phyloP scores from a whole-genome alignment of 2,329 filamentous ascomycete species.

The Cercospora sesami region DNA sequence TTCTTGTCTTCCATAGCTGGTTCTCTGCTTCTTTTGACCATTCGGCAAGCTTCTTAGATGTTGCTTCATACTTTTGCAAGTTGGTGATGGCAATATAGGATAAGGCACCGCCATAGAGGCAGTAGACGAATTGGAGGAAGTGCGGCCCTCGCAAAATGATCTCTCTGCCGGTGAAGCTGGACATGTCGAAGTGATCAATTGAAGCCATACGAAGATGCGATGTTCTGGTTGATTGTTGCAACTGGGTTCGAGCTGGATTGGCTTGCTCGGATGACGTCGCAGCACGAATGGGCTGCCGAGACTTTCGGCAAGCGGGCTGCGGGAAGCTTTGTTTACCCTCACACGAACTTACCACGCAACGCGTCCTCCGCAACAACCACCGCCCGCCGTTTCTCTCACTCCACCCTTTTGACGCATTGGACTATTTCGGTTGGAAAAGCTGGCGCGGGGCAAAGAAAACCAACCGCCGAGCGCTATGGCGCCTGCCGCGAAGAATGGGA shows the following conservation, averaged over 20 bases:
- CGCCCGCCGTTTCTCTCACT: conserved; percentile 10
- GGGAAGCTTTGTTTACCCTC: too few relatives aligned
- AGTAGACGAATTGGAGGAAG: conserved; percentile 43
- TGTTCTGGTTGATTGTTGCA: neutral
- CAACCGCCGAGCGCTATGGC: conserved; percentile 34
- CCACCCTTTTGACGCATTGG: conserved; percentile 11
- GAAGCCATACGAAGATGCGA: neutral
- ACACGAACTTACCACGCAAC: neutral
- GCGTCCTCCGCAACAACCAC: conserved; percentile 2
- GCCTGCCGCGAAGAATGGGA: conserved; percentile 28
- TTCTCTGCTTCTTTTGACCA: conserved; percentile 46
- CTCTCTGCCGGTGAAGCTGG: conserved; percentile 12
- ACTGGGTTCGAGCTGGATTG: neutral
- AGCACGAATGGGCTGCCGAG: too few relatives aligned
- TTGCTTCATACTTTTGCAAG: conserved; percentile 49
- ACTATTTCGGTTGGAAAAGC: conserved; percentile 15
- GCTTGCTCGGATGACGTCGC: neutral
- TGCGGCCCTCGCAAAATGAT: conserved; percentile 37
- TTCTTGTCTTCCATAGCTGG: conserved; percentile 48
- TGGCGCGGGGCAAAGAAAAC: conserved; percentile 37
- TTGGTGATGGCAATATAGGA: conserved; percentile 48
- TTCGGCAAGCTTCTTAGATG: conserved; percentile 47
- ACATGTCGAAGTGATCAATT: conserved; percentile 13
- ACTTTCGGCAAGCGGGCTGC: too few relatives aligned
- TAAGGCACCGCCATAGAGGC: conserved; percentile 47